Evolutionary conservation across 164 flowering plant species (phyloP), one percentile per base, ranked within the genome.

Genomic region (Platanus orientalis): DNA sequence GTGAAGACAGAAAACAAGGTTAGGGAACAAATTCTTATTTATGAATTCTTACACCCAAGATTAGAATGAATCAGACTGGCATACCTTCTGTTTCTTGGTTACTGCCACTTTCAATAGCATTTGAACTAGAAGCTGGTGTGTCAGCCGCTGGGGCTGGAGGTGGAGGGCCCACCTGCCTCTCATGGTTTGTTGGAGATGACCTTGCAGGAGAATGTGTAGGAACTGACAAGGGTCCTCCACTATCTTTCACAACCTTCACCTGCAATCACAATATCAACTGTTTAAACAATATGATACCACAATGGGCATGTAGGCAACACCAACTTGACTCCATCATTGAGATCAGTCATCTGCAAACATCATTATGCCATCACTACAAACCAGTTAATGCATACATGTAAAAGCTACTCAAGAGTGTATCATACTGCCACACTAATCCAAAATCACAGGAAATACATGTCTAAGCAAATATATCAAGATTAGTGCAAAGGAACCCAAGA

Each of bases 241-340:
- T 62, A 65, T 69, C 77, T 54, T 73, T 73, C 71, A 62, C 58
- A 27, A 73, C 73, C 49, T 73, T 69, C 65, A 74, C 44, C 73
- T 74, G 50, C 26, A 45, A 13, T 45, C n/a, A n/a, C n/a, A 16
- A 45, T 17, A 19, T 16, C 20, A 45, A 16, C 19, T 17, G 16
- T 19, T 19, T 45, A 12, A 42, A 45, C 20, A 45, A 45, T 45
- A 1, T 45, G 49, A 13, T 45, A 45, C 20, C 16, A 1, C 49
- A 16, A 14, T 16, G 49, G 19, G 16, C 16, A 17, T 16, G 4
- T 16, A 45, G 49, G 4, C n/a, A 45, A n/a, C 6, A 45, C 20
- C 19, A 45, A 16, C 12, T 45, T 16, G 19, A 45, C 49, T 4
- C 6, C 49, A 45, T 45, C 49, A 14, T 16, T 5, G 17, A 14